Conservation (phyloP, 225 moss, liverwort and hornwort species). For the Physcomitrellopsis africana region DNA sequence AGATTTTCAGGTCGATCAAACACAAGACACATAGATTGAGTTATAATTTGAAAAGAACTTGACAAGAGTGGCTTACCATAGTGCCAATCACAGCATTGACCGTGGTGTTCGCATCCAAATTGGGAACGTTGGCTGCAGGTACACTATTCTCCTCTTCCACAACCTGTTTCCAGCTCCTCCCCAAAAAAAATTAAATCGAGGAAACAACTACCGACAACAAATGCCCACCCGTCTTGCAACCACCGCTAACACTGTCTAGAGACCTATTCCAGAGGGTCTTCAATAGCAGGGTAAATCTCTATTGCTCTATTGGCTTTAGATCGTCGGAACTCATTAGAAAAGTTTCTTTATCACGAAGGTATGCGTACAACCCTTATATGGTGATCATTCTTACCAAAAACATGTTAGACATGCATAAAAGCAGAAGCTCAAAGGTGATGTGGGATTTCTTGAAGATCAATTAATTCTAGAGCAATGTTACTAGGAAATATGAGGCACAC, state of each 20-base stretch:
- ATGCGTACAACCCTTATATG: not conserved
- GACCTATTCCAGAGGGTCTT: not conserved
- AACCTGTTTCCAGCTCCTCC: slow-evolving; percentile 60
- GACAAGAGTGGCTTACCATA: slow-evolving; percentile 43
- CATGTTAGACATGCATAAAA: not conserved
- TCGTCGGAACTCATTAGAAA: too few relatives aligned
- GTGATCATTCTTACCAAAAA: not conserved
- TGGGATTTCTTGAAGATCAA: not conserved
- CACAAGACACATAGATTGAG: not conserved
- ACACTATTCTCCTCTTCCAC: slow-evolving; percentile 63
- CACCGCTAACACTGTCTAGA: not conserved
- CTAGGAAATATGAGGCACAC: slow-evolving; percentile 34
- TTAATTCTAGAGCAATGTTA: not conserved
- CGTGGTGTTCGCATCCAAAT: slow-evolving; percentile 55
- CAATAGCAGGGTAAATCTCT: not conserved
- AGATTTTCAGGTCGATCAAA: not conserved
- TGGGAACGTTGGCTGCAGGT: slow-evolving; percentile 48
- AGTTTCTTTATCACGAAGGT: too few relatives aligned
- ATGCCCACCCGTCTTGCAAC: not conserved
- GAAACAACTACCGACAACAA: slow-evolving; percentile 18
- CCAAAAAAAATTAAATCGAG: slow-evolving; percentile 27
- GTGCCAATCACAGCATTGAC: slow-evolving; percentile 64
- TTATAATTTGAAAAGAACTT: not conserved
- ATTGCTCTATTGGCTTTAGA: not conserved
- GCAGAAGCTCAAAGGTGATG: too few relatives aligned